phyloP scores from a whole-genome alignment of 2,329 filamentous ascomycete genomes.

The Venturiaceae sp. region DNA sequence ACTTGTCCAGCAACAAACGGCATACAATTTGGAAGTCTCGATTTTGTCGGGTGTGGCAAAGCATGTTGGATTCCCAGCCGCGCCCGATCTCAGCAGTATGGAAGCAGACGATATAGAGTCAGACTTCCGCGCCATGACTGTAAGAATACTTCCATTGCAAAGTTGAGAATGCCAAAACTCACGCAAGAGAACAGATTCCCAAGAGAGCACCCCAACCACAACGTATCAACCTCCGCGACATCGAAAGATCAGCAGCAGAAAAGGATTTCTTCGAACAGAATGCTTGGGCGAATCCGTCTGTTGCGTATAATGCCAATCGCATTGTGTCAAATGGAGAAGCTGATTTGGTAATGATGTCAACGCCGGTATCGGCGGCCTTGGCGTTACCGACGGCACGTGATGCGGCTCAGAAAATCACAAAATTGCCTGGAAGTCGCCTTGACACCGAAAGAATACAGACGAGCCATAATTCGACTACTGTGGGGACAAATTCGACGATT shows the following conservation, averaged over 20 bases:
- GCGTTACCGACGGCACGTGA: neutral
- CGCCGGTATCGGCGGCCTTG: neutral
- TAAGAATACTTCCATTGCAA: constrained; percentile 25
- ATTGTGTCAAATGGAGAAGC: constrained; percentile 15
- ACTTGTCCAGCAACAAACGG: constrained; percentile 73
- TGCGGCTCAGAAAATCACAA: neutral
- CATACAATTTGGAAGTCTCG: constrained; percentile 93
- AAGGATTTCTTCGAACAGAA: constrained; percentile 53
- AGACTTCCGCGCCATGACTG: constrained; percentile 82
- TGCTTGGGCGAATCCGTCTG: constrained; percentile 65
- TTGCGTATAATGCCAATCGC: constrained; percentile 43
- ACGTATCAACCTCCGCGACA: constrained; percentile 3
- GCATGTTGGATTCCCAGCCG: constrained; percentile 91
- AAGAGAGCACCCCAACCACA: neutral
- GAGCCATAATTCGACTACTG: neutral
- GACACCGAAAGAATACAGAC: neutral
- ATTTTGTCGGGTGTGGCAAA: constrained; percentile 85
- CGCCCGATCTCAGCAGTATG: constrained; percentile 71
- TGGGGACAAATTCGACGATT: neutral
- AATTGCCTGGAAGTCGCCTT: neutral
- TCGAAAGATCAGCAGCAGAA: constrained; percentile 40
- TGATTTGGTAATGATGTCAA: constrained; percentile 9
- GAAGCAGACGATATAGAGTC: constrained; percentile 68
- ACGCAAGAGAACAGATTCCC: constrained; percentile 2
- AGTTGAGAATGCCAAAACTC: neutral